These are phyloP conservation scores for Penicillium verrucosum DNA, from an alignment of 2,329 filamentous ascomycete genomes.

Conservation along the genomic window DNA sequence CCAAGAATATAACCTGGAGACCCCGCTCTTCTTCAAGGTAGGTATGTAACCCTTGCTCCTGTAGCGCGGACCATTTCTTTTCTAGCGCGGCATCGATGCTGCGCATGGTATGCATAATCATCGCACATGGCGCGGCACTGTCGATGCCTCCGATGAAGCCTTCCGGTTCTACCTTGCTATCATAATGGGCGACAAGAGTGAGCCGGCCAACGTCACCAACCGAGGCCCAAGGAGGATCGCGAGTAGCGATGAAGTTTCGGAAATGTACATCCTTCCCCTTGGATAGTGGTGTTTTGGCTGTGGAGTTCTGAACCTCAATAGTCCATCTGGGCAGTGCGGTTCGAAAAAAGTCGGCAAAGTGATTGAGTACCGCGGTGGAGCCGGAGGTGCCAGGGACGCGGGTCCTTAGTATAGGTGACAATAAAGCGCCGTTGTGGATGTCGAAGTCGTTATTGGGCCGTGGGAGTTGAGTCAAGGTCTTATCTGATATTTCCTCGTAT, in stretches of 20 bases:
- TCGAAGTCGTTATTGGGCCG: conserved; percentile 73
- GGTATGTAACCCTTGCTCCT: conserved; percentile 52
- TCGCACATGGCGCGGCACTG: conserved; percentile 89
- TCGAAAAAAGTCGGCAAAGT: conserved; percentile 81
- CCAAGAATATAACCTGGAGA: conserved; percentile 83
- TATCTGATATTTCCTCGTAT: conserved; percentile 68
- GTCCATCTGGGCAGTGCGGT: conserved; percentile 73
- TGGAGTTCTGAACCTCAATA: conserved; percentile 85
- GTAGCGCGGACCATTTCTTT: conserved; percentile 75
- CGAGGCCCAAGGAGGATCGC: conserved; percentile 79
- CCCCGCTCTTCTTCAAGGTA: conserved; percentile 71
- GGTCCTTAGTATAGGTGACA: conserved; percentile 82
- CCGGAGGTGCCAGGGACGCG: conserved; percentile 85
- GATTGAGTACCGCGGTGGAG: conserved; percentile 67
- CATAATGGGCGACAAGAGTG: conserved; percentile 91
- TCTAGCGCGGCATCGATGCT: conserved; percentile 77
- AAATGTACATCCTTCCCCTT: conserved; percentile 73
- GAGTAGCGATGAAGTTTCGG: conserved; percentile 76
- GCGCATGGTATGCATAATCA: conserved; percentile 78
- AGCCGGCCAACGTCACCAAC: conserved; percentile 73
- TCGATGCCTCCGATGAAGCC: conserved; percentile 94
- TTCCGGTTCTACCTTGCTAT: conserved; percentile 72
- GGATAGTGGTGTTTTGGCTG: conserved; percentile 73
- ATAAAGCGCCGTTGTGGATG: conserved; percentile 68
- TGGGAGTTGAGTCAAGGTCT: conserved; percentile 68